Evolutionary conservation across 2,329 filamentous ascomycete species (phyloP).

Genomic region (Cryoendolithus antarcticus): DNA sequence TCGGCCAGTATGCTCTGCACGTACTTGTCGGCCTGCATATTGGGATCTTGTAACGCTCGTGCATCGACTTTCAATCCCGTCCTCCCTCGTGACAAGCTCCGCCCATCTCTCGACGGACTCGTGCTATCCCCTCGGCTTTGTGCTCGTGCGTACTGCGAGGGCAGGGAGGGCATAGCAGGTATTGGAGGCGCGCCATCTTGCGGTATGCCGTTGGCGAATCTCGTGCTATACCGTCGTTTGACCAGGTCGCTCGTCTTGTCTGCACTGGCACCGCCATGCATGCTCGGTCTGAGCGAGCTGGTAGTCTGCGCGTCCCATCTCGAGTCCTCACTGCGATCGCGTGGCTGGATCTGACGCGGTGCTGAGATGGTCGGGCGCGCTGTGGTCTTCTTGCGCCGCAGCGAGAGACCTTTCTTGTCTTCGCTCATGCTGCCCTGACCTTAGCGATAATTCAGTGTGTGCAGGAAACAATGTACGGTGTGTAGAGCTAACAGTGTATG

Average conservation of each 20-base stretch:
- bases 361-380: slow-evolving; percentile 47
- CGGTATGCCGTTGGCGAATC: slow-evolving; percentile 58
- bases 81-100: slow-evolving; percentile 25
- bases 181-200: slow-evolving; percentile 51
- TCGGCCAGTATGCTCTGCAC: slow-evolving; percentile 56
- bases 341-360: slow-evolving; percentile 39
- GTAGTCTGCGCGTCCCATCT: slow-evolving; percentile 8
- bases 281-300: slow-evolving; percentile 13
- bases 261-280: slow-evolving; percentile 20
- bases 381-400: slow-evolving; percentile 48
- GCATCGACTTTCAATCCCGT: slow-evolving; percentile 57
- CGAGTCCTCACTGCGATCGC: slow-evolving; percentile 6
- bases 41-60: slow-evolving; percentile 66
- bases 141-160: slow-evolving; percentile 40
- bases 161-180: slow-evolving; percentile 48
- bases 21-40: slow-evolving; percentile 64
- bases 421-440: slow-evolving; percentile 34
- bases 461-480: background rate
- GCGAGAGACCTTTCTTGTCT: slow-evolving; percentile 40
- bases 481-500: background rate
- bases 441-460: background rate
- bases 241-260: slow-evolving; percentile 65
- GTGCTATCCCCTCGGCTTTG: slow-evolving; percentile 4
- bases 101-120: slow-evolving; percentile 13
- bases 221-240: slow-evolving; percentile 85